A percentile compares a stretch with the other conserved stretches of the same genome.
Conservation (phyloP, 2,329 filamentous ascomycete genomes). For the Gnomoniopsis smithogilvyi region DNA sequence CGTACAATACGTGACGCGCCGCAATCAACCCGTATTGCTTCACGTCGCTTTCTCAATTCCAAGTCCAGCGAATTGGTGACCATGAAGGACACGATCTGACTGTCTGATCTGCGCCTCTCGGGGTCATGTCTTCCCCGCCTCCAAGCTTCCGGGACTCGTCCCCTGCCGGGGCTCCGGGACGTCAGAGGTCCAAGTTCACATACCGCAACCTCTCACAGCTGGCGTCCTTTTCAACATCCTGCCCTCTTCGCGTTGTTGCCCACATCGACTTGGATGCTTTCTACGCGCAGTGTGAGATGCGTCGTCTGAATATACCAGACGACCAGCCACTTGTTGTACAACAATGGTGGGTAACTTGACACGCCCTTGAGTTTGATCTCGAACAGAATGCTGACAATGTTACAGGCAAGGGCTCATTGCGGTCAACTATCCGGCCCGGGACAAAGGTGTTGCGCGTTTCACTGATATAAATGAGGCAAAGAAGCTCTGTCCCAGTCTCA, state of each 20-base stretch:
- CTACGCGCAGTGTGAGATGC: constrained; percentile 95
- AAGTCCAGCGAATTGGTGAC: background rate
- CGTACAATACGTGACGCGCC: background rate
- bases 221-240: constrained; percentile 65
- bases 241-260: constrained; percentile 80
- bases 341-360: constrained; percentile 68
- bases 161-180: constrained; percentile 29
- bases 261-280: constrained; percentile 97
- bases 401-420: constrained; percentile 85
- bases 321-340: constrained; percentile 86
- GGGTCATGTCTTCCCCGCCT: constrained; percentile 28
- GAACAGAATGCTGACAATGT: background rate
- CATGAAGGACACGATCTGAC: background rate
- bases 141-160: constrained; percentile 32
- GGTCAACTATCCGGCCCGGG: constrained; percentile 89
- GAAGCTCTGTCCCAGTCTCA: constrained; percentile 79
- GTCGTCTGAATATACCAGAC: constrained; percentile 71
- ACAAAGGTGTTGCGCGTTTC: constrained; percentile 75
- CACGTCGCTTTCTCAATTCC: background rate
- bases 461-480: constrained; percentile 77
- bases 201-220: constrained; percentile 79
- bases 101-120: background rate
- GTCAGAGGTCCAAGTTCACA: constrained; percentile 69
- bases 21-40: background rate
- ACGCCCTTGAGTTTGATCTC: constrained; percentile 1